Conservation (phyloP, 2,329 filamentous ascomycete genomes). For the Emergomyces orientalis region DNA sequence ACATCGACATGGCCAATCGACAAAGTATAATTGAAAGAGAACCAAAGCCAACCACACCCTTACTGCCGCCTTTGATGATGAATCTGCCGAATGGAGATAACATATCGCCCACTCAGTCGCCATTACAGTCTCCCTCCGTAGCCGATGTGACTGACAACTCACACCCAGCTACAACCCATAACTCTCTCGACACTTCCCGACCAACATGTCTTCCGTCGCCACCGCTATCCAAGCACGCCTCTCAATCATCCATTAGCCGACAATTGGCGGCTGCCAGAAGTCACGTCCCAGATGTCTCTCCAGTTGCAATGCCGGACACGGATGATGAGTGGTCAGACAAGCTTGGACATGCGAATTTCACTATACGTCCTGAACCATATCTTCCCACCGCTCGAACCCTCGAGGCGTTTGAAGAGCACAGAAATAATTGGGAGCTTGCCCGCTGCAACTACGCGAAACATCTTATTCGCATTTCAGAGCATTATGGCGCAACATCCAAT, state of each 20-base stretch:
- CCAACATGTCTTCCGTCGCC: slow-evolving; percentile 51
- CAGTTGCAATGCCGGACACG: slow-evolving; percentile 54
- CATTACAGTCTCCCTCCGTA: slow-evolving; percentile 75
- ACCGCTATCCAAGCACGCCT: slow-evolving; percentile 67
- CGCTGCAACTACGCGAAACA: slow-evolving; percentile 83
- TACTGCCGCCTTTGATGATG: slow-evolving; percentile 72
- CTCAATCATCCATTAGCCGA: slow-evolving; percentile 61
- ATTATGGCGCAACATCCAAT: slow-evolving; percentile 83
- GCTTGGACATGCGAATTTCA: slow-evolving; percentile 89
- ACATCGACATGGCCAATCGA: slow-evolving; percentile 46
- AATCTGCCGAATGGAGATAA: slow-evolving; percentile 41
- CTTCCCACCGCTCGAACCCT: slow-evolving; percentile 53
- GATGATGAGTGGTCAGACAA: slow-evolving; percentile 75
- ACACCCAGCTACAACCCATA: slow-evolving; percentile 28
- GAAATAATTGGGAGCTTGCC: slow-evolving; percentile 72
- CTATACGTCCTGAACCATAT: slow-evolving; percentile 74
- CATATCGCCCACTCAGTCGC: slow-evolving; percentile 58
- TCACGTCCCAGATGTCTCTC: slow-evolving; percentile 49
- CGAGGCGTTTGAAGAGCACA: slow-evolving; percentile 54
- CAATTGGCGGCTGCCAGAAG: slow-evolving; percentile 36
- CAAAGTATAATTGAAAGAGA: slow-evolving; percentile 45
- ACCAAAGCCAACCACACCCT: slow-evolving; percentile 66
- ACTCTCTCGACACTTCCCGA: slow-evolving; percentile 42
- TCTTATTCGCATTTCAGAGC: slow-evolving; percentile 75
- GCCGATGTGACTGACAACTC: slow-evolving; percentile 46